These are phyloP conservation scores for Eucommia ulmoides DNA, from an alignment of 257 asterid genomes.

Conservation along the genomic window DNA sequence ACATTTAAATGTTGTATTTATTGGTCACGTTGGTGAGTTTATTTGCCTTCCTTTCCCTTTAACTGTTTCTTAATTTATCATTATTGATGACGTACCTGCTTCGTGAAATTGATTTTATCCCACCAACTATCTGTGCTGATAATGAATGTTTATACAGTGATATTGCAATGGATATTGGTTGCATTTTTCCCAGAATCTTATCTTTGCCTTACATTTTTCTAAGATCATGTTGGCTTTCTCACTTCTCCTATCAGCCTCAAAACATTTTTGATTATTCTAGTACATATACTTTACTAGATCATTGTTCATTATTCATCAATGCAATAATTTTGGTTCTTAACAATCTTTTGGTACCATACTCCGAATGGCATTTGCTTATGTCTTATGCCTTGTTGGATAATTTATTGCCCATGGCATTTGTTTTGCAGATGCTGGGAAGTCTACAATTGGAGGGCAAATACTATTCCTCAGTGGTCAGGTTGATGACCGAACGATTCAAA, in stretches of 20 bases:
- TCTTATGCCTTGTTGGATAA: background rate
- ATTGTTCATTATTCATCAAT: background rate
- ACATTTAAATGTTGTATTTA: constrained; percentile 91
- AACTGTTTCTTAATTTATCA: constrained; percentile 1
- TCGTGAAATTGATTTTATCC: background rate
- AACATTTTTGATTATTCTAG: background rate
- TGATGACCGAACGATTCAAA: constrained; percentile 93
- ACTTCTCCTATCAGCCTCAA: background rate
- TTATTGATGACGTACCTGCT: background rate
- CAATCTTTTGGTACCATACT: background rate
- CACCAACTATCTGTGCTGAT: background rate
- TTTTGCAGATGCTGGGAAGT: constrained; percentile 90
- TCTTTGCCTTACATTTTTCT: background rate
- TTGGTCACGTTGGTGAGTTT: constrained; percentile 92
- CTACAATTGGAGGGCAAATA: constrained; percentile 93
- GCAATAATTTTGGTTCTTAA: background rate
- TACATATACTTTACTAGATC: background rate
- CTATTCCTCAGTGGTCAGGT: constrained; percentile 92
- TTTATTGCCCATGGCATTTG: constrained; percentile 10
- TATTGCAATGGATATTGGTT: background rate
- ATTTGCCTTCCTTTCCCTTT: background rate
- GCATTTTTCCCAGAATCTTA: background rate
- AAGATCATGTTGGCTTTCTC: background rate
- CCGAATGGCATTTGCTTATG: background rate
- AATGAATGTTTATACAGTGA: background rate